A percentile compares a stretch with the other conserved stretches of the same genome.
Conservation (phyloP, 2,329 filamentous ascomycete genomes). For the Hortaea sp. region DNA sequence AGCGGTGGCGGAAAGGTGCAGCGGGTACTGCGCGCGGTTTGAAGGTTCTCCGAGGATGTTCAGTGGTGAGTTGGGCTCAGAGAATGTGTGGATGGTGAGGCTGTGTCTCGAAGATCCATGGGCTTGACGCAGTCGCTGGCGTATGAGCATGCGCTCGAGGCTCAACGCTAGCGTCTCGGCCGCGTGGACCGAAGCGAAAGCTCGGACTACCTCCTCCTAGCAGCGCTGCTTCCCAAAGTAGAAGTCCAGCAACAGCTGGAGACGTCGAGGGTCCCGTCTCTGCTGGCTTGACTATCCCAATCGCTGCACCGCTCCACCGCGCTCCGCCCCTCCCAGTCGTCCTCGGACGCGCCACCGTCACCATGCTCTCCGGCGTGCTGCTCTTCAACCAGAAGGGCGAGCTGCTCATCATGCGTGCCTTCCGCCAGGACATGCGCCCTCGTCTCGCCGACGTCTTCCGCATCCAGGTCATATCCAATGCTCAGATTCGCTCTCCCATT, state of each 20-base stretch:
- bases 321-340: not conserved
- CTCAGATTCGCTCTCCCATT: constrained; percentile 94
- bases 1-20: too few species aligned
- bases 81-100: not conserved
- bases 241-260: not conserved
- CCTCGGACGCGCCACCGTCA: constrained; percentile 25
- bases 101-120: not conserved
- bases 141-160: not conserved
- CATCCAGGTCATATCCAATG: constrained; percentile 96
- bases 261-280: not conserved
- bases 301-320: too few species aligned
- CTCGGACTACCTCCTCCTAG: not conserved
- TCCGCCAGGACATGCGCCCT: constrained; percentile 95
- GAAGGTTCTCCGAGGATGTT: too few species aligned
- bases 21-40: too few species aligned
- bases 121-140: not conserved
- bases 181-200: not conserved
- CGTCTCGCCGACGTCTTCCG: constrained; percentile 97
- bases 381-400: constrained; percentile 99
- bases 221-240: too few species aligned
- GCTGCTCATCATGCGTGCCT: constrained; percentile 98
- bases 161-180: not conserved
- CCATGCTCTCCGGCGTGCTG: constrained; percentile 92
- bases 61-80: too few species aligned
- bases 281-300: not conserved